Evolutionary conservation across 2,329 filamentous ascomycete genomes (phyloP), one percentile per base, ranked within the genome.

Genomic region (Arthrinium puccinioides): DNA sequence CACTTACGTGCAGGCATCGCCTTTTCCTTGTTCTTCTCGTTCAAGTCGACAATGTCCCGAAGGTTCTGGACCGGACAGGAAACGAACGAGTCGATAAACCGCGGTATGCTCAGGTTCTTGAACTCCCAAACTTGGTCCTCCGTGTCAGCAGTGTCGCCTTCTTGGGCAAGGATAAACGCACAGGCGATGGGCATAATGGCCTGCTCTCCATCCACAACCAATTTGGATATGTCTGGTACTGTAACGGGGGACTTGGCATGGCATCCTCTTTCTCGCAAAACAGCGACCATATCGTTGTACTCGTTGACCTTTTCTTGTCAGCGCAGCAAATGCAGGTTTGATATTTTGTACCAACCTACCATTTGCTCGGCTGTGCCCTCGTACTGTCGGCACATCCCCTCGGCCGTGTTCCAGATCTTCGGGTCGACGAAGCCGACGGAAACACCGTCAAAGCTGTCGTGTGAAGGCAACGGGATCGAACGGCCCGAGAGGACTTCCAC

Each of bases 131-230:
- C 36, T 39, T 20, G 5, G n/a, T 2, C n/a, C 3, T 9, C 5
- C 30, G 7, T n/a, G 4, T 9, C 5, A 5, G 15, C 10, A 15
- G 5, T 1, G 3, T 10, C 2, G 16, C 6, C 10, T 3, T 16
- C 9, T 8, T 2, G 11, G 9, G 19, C 7, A 10, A 32, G 8
- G 18, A 1, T 27, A 5, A 19, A 19, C 39, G 21, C 24, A 42
- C 39, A 42, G 5, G 39, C 39, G 9, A 42, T 38, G 4, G 39
- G 25, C 29, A 31, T 42, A n/a, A 42, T 35, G 3, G 36, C 24
- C 10, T 36, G 14, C 16, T 42, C 18, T 10, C 32, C 40, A 31
- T 38, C 35, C 5, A 35, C 19, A 6, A 14, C 20, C 14, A 41
- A 15, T 3, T 24, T 20, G 3, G 35, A 30, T 2, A 20, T 13